Evolutionary conservation across 2,329 filamentous ascomycete genomes (phyloP), one percentile per base, ranked within the genome.

Genomic region (Stagonosporopsis rhizophila): DNA sequence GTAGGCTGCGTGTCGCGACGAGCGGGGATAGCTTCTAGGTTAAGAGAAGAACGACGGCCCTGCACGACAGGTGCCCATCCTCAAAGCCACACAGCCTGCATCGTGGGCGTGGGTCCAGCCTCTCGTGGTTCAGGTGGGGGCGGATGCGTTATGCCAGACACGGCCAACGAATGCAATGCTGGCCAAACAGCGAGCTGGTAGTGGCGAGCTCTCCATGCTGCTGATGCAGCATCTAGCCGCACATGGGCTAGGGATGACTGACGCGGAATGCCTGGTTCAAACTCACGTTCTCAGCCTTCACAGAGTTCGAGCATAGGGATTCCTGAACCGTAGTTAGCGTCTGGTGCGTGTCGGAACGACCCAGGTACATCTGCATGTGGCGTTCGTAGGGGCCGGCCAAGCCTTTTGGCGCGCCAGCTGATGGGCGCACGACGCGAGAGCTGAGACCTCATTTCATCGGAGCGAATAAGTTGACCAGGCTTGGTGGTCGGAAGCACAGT

Each of bases 81-180:
- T 17, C 48, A 38, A 58, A 60, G 58, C 56, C 60, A 55, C 60
- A 54, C 40, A 34, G 35, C 27, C 32, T 19, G 35, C 38, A 55
- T 44, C 9, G 19, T 46, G 47, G 50, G 37, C 45, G 55, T 28
- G 42, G 19, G 19, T 34, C 52, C 34, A 49, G 48, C 40, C 53
- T 61, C 45, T 56, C 54, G 34, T 61, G 32, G 17, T 45, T 37
- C 46, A 58, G 40, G 38, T 34, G 45, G 23, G 27, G 30, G 34
- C 27, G 47, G 48, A 35, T 48, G 45, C 38, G 45, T 44, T 51
- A 41, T 58, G 40, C 53, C 41, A 56, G 47, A 59, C 48, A 35
- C 45, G 52, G 56, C 49, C 42, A 37, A 50, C 42, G 30, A 38
- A 38, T 48, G 8, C 30, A 38, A 46, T 37, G 38, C 20, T 42